Conservation (phyloP, 768 basidiomycete genomes). For the Trametes cubensis region DNA sequence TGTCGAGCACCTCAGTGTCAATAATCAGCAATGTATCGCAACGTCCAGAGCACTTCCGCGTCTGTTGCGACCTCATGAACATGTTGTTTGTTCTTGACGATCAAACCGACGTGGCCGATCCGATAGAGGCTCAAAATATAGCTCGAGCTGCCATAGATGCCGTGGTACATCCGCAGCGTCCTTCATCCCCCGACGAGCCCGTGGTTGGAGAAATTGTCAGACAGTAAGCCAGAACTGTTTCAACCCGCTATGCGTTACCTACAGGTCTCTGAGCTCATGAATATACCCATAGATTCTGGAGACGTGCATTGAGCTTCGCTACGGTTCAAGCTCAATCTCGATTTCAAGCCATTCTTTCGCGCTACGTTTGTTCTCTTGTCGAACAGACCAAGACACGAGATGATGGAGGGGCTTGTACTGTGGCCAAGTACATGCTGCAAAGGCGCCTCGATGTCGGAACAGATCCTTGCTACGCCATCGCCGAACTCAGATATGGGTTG, state of each 20-base stretch:
- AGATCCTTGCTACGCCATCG: slow-evolving; percentile 28
- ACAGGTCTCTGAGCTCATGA: neutral
- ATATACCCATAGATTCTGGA: slow-evolving; percentile 23
- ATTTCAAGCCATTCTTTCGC: slow-evolving; percentile 29
- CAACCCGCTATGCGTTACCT: too few species aligned
- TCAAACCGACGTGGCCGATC: slow-evolving; percentile 26
- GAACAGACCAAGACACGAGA: slow-evolving; percentile 30
- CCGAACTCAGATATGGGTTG: slow-evolving; percentile 54
- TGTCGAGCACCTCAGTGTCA: neutral
- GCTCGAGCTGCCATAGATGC: slow-evolving; percentile 32
- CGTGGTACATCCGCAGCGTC: slow-evolving; percentile 26
- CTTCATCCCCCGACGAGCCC: slow-evolving; percentile 26
- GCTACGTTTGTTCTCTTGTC: slow-evolving; percentile 30
- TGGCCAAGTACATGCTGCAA: slow-evolving; percentile 30
- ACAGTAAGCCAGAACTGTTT: slow-evolving; percentile 21
- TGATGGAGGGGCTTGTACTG: slow-evolving; percentile 13
- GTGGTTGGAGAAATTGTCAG: slow-evolving; percentile 29
- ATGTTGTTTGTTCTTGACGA: slow-evolving; percentile 36
- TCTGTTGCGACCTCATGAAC: slow-evolving; percentile 32
- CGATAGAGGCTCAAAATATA: slow-evolving; percentile 10
- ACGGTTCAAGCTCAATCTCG: slow-evolving; percentile 13
- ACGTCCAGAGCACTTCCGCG: slow-evolving; percentile 13
- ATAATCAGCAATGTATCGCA: neutral
- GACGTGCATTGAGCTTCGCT: slow-evolving; percentile 12
- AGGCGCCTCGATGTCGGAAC: slow-evolving; percentile 32